Evolutionary conservation across 805 yeast genomes (phyloP), one percentile per base, ranked within the genome.

Genomic region (Yarrowia bubula): DNA sequence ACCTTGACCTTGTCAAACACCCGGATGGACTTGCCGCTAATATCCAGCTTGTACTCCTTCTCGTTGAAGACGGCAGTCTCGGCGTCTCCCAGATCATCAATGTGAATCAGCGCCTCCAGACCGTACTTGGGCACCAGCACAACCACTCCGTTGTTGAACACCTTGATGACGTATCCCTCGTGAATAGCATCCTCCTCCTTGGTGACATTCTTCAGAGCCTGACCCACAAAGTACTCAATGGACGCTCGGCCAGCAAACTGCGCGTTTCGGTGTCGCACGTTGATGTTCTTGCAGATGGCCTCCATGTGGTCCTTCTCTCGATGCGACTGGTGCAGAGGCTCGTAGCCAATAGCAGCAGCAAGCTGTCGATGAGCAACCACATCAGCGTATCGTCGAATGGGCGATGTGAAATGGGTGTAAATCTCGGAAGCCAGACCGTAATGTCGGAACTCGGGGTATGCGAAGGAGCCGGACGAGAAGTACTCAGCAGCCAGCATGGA

Each of bases 401-500:
- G 99, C 1, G 98, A 92, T 1, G 99, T 95, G 81, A 92, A 95
- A 81, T 95, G 99, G 1, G 99, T 95, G 76, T 95, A 95, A 51
- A 95, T 95, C 70, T 92, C 98, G 62, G 93, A 92, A 2, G 99
- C 99, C 68, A 95, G 82, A 75, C 99, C 99, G 76, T 95, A 95
- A 81, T 95, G 99, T 68, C 88, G 85, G 80, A 90, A 95, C 69
- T 95, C 99, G 13, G 96, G 86, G 73, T 91, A 90, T 9, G 96
- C 89, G 72, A 82, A 90, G 14, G 89, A 86, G 8, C 99, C 98
- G 0, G 97, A 85, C 10, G 96, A 86, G 78, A 95, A 95, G 74
- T 95, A 95, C 74, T 93, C 98, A 1, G 99, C 99, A 1, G 99
- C 97, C 89, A 92, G 90, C 99, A 95, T 95, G 77, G 98, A 93